Evolutionary conservation across 2,329 filamentous ascomycete species (phyloP).

Genomic region (Sporothrix luriei): DNA sequence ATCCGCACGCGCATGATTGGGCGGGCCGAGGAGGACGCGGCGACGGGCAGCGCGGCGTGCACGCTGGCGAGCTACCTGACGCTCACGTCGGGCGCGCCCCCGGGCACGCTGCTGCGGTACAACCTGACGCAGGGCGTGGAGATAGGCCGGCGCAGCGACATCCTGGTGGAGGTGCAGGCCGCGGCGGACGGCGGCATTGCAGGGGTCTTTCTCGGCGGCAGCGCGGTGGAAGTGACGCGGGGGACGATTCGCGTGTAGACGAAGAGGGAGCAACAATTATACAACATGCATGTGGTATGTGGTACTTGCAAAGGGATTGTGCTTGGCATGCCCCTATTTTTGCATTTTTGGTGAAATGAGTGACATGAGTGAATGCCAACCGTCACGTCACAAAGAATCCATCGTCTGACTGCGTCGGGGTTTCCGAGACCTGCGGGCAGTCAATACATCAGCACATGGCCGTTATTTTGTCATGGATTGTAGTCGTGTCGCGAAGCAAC

Average conservation of each 20-base stretch:
- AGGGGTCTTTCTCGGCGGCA: slow-evolving; percentile 41
- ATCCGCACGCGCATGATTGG: slow-evolving; percentile 65
- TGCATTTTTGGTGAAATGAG: too few relatives aligned
- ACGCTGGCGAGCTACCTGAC: slow-evolving; percentile 59
- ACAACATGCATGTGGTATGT: too few relatives aligned
- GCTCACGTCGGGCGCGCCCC: slow-evolving; percentile 42
- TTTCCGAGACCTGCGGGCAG: too few relatives aligned
- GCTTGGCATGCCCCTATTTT: too few relatives aligned
- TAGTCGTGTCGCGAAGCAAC: too few relatives aligned
- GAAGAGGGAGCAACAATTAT: too few relatives aligned
- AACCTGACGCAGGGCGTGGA: slow-evolving; percentile 67
- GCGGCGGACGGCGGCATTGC: slow-evolving; percentile 34
- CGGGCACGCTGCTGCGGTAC: slow-evolving; percentile 42
- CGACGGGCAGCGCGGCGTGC: slow-evolving; percentile 64
- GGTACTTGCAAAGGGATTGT: too few relatives aligned
- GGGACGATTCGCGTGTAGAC: slow-evolving; percentile 35
- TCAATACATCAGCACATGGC: too few relatives aligned
- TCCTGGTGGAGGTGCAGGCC: slow-evolving; percentile 50
- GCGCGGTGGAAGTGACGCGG: slow-evolving; percentile 41
- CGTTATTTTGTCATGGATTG: too few relatives aligned
- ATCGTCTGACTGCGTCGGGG: too few relatives aligned
- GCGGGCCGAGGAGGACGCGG: slow-evolving; percentile 58
- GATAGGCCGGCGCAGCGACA: slow-evolving; percentile 63
- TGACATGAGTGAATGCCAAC: too few relatives aligned
- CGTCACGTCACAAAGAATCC: too few relatives aligned